Evolutionary conservation across 129 eudicot species (phyloP), one percentile per base, ranked within the genome.

Genomic region (Helichrysum umbraculigerum): DNA sequence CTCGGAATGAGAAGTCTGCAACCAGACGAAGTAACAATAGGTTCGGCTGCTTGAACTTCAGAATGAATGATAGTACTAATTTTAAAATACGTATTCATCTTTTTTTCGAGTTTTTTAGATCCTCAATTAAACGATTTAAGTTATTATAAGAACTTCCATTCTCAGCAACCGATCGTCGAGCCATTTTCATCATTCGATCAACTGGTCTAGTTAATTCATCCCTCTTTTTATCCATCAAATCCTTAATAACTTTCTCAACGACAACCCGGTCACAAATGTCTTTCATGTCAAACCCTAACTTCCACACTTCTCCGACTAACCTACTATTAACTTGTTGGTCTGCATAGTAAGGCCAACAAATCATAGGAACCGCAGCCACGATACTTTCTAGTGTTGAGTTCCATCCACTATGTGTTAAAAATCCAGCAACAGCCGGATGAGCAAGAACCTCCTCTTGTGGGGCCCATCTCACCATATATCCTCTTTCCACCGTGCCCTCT

Each of bases 311-410:
- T 2, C 82, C 73, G 5, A 89, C 89, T 59, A 86, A 81, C 81
- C 96, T 84, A 41, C 91, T 87, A 73, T 83, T 92, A 5, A 84
- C 76, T 39, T 44, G 79, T 74, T 92, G 96, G 50, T 92, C 93
- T 0, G 78, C 90, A 37, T 59, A 75, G 10, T 76, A 68, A 4
- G 97, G 91, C 91, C 96, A 92, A 68, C 97, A 92, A 15, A 89
- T 84, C 97, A 92, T 89, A 11, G 92, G 96, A 60, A 85, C 89
- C 0, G 96, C 91, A 0, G 84, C 91, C 34, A 2, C 71, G 11
- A 92, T 82, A 50, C 97, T 92, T 75, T 92, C 97, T 51, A 92
- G 16, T 3, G 87, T 91, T 6, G 97, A 91, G 63, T 89, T 91
- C 97, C 97, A 91, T 63, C 97, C 92, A 8, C 87, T 84, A 30